A percentile compares a stretch with the other conserved stretches of the same genome.
phyloP scores from a whole-genome alignment of 192 early-diverging fungal genomes.

The Backusella macrospora region DNA sequence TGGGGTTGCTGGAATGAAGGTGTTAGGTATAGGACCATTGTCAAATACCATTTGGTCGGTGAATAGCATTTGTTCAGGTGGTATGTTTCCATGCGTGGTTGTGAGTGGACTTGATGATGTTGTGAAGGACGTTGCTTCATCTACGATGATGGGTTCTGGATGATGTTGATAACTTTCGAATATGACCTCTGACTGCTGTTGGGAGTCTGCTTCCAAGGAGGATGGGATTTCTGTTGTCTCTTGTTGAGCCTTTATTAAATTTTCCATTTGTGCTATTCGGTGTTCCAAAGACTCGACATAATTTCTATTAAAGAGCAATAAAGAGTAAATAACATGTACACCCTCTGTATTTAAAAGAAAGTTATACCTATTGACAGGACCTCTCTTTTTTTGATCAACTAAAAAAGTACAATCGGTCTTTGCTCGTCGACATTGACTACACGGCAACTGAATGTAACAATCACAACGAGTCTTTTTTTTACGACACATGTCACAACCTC shows the following conservation, averaged over 20 bases:
- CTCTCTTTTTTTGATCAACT: conserved; percentile 56
- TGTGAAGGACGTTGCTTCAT: neutral
- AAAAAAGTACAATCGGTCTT: conserved; percentile 54
- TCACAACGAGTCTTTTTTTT: conserved; percentile 85
- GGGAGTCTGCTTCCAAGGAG: neutral
- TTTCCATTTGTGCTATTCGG: conserved; percentile 71
- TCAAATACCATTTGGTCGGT: neutral
- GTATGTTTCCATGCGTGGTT: neutral
- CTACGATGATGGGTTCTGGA: neutral
- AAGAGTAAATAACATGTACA: too few species aligned
- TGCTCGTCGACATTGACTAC: conserved; percentile 69
- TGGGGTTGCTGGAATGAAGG: too few species aligned
- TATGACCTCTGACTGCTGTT: neutral
- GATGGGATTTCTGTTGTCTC: neutral
- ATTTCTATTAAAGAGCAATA: too few species aligned
- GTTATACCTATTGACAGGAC: conserved; percentile 73
- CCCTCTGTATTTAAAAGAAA: too few species aligned
- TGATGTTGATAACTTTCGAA: neutral
- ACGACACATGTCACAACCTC: conserved; percentile 70
- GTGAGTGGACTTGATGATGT: neutral
- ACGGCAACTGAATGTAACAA: conserved; percentile 59
- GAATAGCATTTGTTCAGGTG: too few species aligned
- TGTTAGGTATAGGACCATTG: neutral
- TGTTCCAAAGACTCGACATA: conserved; percentile 74
- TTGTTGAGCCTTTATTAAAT: conserved; percentile 51